Base-by-base conservation (phyloP, 345 rosid genomes). In the Raphanus sativus region DNA sequence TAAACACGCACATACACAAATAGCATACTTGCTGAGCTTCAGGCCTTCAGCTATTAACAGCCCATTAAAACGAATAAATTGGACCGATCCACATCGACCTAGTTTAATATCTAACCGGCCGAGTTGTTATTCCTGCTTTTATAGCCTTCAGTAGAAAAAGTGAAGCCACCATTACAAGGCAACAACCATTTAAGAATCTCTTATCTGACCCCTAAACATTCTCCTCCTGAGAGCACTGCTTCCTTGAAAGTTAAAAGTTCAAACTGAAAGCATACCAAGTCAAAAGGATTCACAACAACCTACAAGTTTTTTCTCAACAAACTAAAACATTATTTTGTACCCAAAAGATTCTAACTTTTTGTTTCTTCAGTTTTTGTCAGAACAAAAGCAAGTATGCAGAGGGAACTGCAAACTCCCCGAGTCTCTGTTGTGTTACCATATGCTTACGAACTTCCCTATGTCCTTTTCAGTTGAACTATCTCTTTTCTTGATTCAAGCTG, bases 401-500 rank as follows among this genome's bases (percentile, higher is more conserved):
- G 13, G 33, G 33, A 32, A 55, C 42, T 62, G 65, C 59, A 28
- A 34, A 54, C 48, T 63, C 70, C 64, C 17, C 0, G 48, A 76
- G 70, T 34, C 67, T 54, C 30, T n/a, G 5, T 26, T 8, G 42
- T 7, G 42, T 63, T 56, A 69, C 64, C 75, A 36, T 69, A 1
- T 62, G 67, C 74, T 69, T 67, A 71, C 11, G 61, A 72, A 6
- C 75, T 61, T 28, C 58, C 75, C 21, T 58, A 36, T 26, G 67
- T 11, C n/a, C 72, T 78, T 75, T 83, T 84, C 63, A 89, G 67
- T 38, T 62, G 70, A 65, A 80, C 84, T 24, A 86, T 84, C 73
- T 85, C 86, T 33, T 21, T 28, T 75, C 84, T 86, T 69, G 83
- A 62, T 58, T 80, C 82, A 50, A 71, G 69, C 93, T 89, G 79